phyloP scores from a whole-genome alignment of 2,329 filamentous ascomycete species.

The Scytalidium lignicola region DNA sequence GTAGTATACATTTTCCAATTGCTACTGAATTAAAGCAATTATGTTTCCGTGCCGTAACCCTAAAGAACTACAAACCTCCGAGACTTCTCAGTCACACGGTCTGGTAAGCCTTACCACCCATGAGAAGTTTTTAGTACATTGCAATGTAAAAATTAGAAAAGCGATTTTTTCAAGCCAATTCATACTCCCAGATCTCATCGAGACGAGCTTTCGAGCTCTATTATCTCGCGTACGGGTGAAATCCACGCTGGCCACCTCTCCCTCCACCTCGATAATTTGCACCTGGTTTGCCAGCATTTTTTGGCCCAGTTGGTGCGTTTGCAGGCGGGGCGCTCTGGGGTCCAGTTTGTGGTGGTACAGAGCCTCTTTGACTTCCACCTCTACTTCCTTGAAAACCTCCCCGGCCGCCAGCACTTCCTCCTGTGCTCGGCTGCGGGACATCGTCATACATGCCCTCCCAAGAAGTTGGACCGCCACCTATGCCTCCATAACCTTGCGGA shows the following conservation, averaged over 20 bases:
- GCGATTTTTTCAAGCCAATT: neutral
- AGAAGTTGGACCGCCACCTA: slow-evolving; percentile 65
- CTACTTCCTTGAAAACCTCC: slow-evolving; percentile 37
- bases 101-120: neutral
- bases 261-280: slow-evolving; percentile 93
- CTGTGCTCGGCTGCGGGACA: slow-evolving; percentile 72
- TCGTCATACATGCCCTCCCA: slow-evolving; percentile 99
- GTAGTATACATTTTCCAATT: neutral
- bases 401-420: slow-evolving; percentile 32
- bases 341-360: slow-evolving; percentile 27
- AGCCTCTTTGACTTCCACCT: slow-evolving; percentile 24
- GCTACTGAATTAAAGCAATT: neutral
- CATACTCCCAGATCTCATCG: neutral
- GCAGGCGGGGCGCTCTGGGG: slow-evolving; percentile 58
- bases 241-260: slow-evolving; percentile 69
- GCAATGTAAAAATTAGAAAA: neutral
- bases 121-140: neutral
- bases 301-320: slow-evolving; percentile 88
- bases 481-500: slow-evolving; percentile 34
- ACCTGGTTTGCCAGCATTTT: slow-evolving; percentile 87
- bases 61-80: neutral
- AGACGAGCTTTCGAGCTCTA: neutral
- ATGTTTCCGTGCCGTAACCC: neutral
- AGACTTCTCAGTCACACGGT: neutral
- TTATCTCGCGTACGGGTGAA: slow-evolving; percentile 64